Evolutionary conservation across 1,284 basidiomycete species (phyloP), one percentile per base, ranked within the genome.

Genomic region (Ganoderma lucidum): DNA sequence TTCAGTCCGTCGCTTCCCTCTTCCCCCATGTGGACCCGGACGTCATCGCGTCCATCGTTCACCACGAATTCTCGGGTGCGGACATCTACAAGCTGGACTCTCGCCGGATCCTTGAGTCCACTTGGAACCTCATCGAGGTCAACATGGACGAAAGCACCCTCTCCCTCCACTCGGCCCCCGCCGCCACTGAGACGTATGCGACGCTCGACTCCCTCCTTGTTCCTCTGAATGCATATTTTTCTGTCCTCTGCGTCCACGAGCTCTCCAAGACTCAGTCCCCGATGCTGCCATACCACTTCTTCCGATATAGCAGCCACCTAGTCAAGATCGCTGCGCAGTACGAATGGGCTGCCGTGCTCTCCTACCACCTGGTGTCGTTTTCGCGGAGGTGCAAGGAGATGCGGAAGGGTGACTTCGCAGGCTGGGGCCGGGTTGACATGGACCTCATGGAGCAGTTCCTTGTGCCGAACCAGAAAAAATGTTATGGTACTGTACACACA

Each of bases 61-160:
- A 71, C 28, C 79, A 80, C 67, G 73, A 76, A 12, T 74, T 81
- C 23, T 72, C 76, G 23, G 77, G 75, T 39, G 72, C 73, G 39
- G 77, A 78, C 63, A 63, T 80, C 53, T 81, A 79, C 73, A 80
- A 81, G 75, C 77, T 80, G 58, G 80, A 81, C 70, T 78, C 78
- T 15, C 75, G 76, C 14, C 78, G 76, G 55, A 77, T 80, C 56
- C 70, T 76, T 58, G 78, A 80, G 64, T 75, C 77, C 32, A 74
- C 76, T 65, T 78, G 78, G 77, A 71, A 78, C 69, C 66, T 79
- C 65, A 70, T 79, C 62, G 78, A 80, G 56, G 66, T 73, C n/a
- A 67, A 72, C 28, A 72, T 80, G 55, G 76, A 79, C 44, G 76
- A 80, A 61, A 77, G 73, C 53, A 71, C 67, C n/a, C 67, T 76